Conservation (phyloP, 768 basidiomycete genomes). For the Hypholoma fasciculare region DNA sequence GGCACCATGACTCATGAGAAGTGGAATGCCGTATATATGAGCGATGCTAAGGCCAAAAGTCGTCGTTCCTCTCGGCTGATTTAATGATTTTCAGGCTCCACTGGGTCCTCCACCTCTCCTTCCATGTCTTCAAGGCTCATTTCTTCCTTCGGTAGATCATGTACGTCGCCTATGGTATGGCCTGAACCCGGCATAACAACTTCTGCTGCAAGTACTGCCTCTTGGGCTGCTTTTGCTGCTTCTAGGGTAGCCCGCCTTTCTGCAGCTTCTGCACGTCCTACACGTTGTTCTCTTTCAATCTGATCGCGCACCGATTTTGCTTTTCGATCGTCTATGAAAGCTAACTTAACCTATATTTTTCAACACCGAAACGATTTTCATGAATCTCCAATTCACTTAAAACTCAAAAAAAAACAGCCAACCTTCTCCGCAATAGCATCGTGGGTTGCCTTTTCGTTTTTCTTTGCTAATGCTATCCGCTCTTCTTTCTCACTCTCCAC, state of each 20-base stretch:
- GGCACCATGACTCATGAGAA: too few species aligned
- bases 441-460: constrained; percentile 58
- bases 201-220: constrained; percentile 16
- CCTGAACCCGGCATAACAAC: constrained; percentile 39
- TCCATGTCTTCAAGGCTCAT: neutral
- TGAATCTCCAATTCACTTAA: neutral
- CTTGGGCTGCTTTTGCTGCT: constrained; percentile 2
- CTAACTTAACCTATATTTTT: constrained; percentile 62
- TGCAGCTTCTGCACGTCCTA: constrained; percentile 23
- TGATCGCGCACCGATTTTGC: constrained; percentile 53
- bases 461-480: constrained; percentile 45
- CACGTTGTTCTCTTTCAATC: constrained; percentile 54
- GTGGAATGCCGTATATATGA: too few species aligned
- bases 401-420: neutral
- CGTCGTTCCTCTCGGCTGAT: neutral
- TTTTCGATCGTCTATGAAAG: constrained; percentile 78
- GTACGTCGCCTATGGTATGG: constrained; percentile 23
- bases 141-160: constrained; percentile 19
- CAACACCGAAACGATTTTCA: neutral
- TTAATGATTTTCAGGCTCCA: neutral
- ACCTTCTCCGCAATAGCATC: constrained; percentile 60
- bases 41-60: too few species aligned
- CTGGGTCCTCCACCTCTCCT: neutral
- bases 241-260: constrained; percentile 11
- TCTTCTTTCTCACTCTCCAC: constrained; percentile 52